Percentiles rank a stretch among this genome's conserved stretches.
phyloP scores from a whole-genome alignment of 1,284 basidiomycete genomes.

The Irpex sp. region DNA sequence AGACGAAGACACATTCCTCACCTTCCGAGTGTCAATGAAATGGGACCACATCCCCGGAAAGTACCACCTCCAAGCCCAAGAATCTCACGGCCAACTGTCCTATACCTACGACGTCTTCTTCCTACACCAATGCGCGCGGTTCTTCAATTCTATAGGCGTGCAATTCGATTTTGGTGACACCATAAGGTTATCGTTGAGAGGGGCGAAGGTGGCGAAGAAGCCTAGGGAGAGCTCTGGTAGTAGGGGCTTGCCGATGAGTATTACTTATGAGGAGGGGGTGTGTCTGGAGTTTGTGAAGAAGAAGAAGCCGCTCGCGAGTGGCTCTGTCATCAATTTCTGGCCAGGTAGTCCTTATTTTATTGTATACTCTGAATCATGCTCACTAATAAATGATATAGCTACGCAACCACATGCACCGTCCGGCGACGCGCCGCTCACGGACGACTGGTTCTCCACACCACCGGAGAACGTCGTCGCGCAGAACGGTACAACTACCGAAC shows the following conservation, averaged over 20 bases:
- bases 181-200: constrained; percentile 39
- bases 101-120: constrained; percentile 19
- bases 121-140: constrained; percentile 4
- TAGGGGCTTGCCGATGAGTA: constrained; percentile 8
- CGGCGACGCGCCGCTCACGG: constrained; percentile 5
- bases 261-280: constrained; percentile 5
- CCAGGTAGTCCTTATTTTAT: too few relatives aligned
- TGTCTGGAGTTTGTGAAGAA: constrained; percentile 5
- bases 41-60: constrained; percentile 29
- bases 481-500: neutral
- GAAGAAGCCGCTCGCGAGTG: neutral
- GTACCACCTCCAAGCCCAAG: constrained; percentile 23
- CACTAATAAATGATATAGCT: neutral
- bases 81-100: constrained; percentile 17
- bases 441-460: constrained; percentile 27
- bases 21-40: constrained; percentile 37
- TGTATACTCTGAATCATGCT: too few relatives aligned
- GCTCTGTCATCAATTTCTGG: constrained; percentile 2
- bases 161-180: constrained; percentile 31
- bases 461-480: neutral
- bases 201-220: constrained; percentile 23
- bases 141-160: constrained; percentile 23
- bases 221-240: neutral
- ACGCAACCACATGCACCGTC: neutral
- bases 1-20: constrained; percentile 29